Percentiles rank a stretch among this genome's conserved stretches.
These are phyloP conservation scores for Cladorrhinum sp. DNA, from an alignment of 2,329 filamentous ascomycete genomes.

Conservation along the genomic window DNA sequence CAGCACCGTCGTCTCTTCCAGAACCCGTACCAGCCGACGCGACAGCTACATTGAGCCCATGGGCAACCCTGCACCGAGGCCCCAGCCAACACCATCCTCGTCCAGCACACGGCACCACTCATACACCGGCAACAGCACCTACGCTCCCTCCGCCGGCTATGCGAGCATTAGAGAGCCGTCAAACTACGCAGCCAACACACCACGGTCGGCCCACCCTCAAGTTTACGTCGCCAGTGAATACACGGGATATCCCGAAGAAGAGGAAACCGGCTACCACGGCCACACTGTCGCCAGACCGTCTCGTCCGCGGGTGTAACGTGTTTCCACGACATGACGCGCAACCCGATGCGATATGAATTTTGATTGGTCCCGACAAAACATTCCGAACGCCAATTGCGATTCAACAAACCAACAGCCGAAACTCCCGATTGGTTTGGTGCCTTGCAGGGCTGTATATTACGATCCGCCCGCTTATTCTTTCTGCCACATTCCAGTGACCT, in stretches of 20 bases:
- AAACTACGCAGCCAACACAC: slow-evolving; percentile 11
- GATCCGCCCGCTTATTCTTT: not conserved
- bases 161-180: slow-evolving; percentile 21
- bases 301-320: slow-evolving; percentile 18
- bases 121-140: slow-evolving; percentile 10
- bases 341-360: slow-evolving; percentile 8
- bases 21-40: slow-evolving; percentile 24
- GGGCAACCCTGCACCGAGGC: slow-evolving; percentile 26
- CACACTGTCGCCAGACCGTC: slow-evolving; percentile 15
- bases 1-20: slow-evolving; percentile 25
- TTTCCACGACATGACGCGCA: not conserved
- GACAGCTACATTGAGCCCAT: slow-evolving; percentile 33
- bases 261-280: slow-evolving; percentile 23
- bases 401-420: slow-evolving; percentile 1
- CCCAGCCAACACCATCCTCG: slow-evolving; percentile 15
- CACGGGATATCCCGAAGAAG: slow-evolving; percentile 17
- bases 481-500: not conserved
- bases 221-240: slow-evolving; percentile 24
- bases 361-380: slow-evolving; percentile 20
- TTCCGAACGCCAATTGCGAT: slow-evolving; percentile 8
- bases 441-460: not conserved
- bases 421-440: slow-evolving; percentile 9
- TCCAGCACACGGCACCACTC: slow-evolving; percentile 14
- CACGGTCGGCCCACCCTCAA: slow-evolving; percentile 23
- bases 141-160: slow-evolving; percentile 16